Evolutionary conservation across 1,284 basidiomycete species (phyloP).

Genomic region (Filobasidium uniguttulatum): DNA sequence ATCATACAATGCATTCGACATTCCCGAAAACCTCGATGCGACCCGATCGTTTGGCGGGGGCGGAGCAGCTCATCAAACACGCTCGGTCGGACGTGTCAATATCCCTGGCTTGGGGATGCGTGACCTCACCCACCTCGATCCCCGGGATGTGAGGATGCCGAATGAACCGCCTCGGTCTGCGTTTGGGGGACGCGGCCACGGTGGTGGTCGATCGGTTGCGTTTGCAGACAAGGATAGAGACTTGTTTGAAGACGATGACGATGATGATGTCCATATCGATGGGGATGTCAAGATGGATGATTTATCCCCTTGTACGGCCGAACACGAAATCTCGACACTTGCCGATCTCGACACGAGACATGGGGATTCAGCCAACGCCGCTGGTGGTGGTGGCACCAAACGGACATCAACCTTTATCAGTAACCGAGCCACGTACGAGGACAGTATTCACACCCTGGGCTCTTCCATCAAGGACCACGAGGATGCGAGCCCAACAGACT

Average conservation of each 20-base stretch:
- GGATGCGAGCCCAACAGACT: neutral
- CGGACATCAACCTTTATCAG: neutral
- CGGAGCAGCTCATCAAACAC: neutral
- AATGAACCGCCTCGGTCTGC: neutral
- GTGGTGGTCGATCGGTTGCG: neutral
- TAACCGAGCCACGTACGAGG: neutral
- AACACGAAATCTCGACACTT: too few species aligned
- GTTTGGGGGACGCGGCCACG: too few species aligned
- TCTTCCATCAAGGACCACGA: neutral
- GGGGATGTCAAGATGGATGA: neutral
- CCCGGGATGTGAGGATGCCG: constrained; percentile 1
- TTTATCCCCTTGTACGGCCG: too few species aligned
- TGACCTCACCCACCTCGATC: constrained; percentile 1
- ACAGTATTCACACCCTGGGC: neutral
- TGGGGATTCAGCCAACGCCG: too few species aligned
- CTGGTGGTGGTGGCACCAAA: too few species aligned
- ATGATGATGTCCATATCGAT: neutral
- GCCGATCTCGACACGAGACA: too few species aligned
- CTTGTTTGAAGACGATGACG: neutral
- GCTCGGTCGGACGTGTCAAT: neutral
- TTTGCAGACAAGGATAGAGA: neutral
- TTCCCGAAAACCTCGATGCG: neutral
- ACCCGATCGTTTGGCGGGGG: constrained; percentile 2
- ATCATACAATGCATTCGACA: constrained; percentile 1
- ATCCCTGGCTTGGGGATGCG: neutral